Percentiles rank a stretch among this genome's conserved stretches.
phyloP scores from a whole-genome alignment of 805 yeast genomes.

The Tetrapisispora phaffii region DNA sequence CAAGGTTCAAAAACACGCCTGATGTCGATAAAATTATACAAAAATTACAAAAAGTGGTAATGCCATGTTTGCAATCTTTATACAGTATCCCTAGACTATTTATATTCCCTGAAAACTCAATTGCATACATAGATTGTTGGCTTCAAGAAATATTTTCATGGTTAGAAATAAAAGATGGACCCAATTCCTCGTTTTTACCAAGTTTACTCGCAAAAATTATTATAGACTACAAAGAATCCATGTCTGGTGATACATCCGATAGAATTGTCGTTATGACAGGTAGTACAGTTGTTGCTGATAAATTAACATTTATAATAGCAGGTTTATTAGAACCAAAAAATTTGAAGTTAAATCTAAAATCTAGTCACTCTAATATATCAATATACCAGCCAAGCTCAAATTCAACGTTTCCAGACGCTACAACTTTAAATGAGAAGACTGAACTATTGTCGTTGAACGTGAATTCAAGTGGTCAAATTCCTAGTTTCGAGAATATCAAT shows the following conservation, averaged over 20 bases:
- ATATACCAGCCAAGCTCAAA: background rate
- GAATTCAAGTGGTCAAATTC: background rate
- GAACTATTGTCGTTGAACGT: background rate
- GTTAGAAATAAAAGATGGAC: constrained; percentile 37
- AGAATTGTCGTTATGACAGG: constrained; percentile 50
- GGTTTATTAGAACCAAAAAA: constrained; percentile 37
- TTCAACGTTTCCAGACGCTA: background rate
- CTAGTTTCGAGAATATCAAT: background rate
- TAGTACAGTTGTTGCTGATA: constrained; percentile 51
- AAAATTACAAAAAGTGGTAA: constrained; percentile 22
- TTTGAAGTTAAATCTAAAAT: background rate
- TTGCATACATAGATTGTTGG: constrained; percentile 30
- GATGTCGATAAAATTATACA: constrained; percentile 20
- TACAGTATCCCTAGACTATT: constrained; percentile 31
- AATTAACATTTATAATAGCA: constrained; percentile 42
- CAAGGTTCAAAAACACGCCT: constrained; percentile 10
- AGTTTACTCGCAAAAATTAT: constrained; percentile 22
- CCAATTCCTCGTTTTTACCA: constrained; percentile 23
- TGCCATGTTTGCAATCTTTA: constrained; percentile 25
- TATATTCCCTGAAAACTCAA: constrained; percentile 25
- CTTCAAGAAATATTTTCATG: constrained; percentile 33
- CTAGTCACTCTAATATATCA: background rate
- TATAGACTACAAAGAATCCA: constrained; percentile 17
- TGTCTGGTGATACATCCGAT: constrained; percentile 28
- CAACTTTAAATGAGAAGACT: constrained; percentile 1